Conservation (phyloP, 768 basidiomycete genomes). For the Filobasidium wieringae region DNA sequence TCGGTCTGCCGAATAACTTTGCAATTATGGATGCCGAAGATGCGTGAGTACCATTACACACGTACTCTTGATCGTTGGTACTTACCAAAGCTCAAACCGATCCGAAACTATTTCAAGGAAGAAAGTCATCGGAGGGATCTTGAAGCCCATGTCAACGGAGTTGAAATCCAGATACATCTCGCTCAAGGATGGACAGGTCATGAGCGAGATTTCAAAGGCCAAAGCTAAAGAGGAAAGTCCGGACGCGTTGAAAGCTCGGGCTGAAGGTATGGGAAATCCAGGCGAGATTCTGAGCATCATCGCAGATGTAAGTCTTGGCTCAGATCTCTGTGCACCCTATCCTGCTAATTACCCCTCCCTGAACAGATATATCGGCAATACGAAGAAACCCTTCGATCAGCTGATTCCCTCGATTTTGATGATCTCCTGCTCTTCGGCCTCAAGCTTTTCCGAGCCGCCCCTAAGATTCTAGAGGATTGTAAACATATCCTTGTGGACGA, state of each 20-base stretch:
- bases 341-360: not conserved
- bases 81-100: too few species aligned
- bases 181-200: constrained; percentile 47
- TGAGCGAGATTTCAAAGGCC: constrained; percentile 59
- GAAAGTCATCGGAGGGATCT: constrained; percentile 51
- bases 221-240: constrained; percentile 54
- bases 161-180: constrained; percentile 45
- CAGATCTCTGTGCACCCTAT: not conserved
- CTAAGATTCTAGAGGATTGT: constrained; percentile 50
- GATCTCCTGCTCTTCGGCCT: constrained; percentile 66
- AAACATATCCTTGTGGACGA: constrained; percentile 66
- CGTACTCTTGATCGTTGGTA: constrained; percentile 7
- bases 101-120: too few species aligned
- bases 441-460: constrained; percentile 49
- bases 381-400: constrained; percentile 49
- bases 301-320: constrained; percentile 24
- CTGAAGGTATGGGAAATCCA: constrained; percentile 19
- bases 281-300: constrained; percentile 26
- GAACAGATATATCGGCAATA: constrained; percentile 53
- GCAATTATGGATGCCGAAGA: constrained; percentile 72
- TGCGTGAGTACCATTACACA: constrained; percentile 44
- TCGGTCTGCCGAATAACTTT: constrained; percentile 60
- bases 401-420: constrained; percentile 76
- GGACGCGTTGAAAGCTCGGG: constrained; percentile 41
- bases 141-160: constrained; percentile 50